Percentiles rank a stretch among this genome's conserved stretches.
These are phyloP conservation scores for Ophiognomonia clavigignenti-juglandacearum DNA, from an alignment of 2,329 filamentous ascomycete genomes.

Conservation along the genomic window DNA sequence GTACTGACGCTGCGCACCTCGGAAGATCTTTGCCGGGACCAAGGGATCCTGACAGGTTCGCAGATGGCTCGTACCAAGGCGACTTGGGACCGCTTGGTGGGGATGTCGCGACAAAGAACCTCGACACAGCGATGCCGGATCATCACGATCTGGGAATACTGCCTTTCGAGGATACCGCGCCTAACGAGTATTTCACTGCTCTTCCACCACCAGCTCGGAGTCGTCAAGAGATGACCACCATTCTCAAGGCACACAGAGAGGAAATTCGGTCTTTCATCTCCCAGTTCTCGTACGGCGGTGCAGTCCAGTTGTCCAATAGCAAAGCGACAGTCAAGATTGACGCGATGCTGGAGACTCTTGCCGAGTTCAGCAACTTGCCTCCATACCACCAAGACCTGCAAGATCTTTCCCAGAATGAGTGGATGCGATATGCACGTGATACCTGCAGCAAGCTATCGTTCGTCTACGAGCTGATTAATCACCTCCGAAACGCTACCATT, in stretches of 20 bases:
- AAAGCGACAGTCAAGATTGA: slow-evolving; percentile 42
- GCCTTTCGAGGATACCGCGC: slow-evolving; percentile 18
- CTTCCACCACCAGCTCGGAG: slow-evolving; percentile 51
- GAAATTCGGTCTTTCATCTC: slow-evolving; percentile 41
- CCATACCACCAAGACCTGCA: slow-evolving; percentile 43
- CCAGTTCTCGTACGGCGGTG: slow-evolving; percentile 35
- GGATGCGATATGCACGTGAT: slow-evolving; percentile 49
- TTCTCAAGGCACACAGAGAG: slow-evolving; percentile 37
- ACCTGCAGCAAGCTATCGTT: slow-evolving; percentile 59
- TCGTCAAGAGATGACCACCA: slow-evolving; percentile 47
- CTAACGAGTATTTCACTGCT: slow-evolving; percentile 47
- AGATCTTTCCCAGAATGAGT: slow-evolving; percentile 34
- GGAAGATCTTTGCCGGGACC: no score
- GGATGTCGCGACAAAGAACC: no score
- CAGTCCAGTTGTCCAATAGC: slow-evolving; percentile 31
- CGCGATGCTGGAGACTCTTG: slow-evolving; percentile 43
- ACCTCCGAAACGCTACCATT: slow-evolving; percentile 35
- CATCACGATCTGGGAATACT: slow-evolving; percentile 10
- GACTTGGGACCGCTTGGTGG: no score
- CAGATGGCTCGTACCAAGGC: no score
- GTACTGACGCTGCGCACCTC: neutral
- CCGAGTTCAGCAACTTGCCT: slow-evolving; percentile 54
- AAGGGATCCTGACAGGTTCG: no score
- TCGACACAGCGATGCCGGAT: neutral
- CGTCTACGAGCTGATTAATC: slow-evolving; percentile 48